Base-by-base conservation (phyloP, 768 basidiomycete species). In the Tricholoma furcatifolium region DNA sequence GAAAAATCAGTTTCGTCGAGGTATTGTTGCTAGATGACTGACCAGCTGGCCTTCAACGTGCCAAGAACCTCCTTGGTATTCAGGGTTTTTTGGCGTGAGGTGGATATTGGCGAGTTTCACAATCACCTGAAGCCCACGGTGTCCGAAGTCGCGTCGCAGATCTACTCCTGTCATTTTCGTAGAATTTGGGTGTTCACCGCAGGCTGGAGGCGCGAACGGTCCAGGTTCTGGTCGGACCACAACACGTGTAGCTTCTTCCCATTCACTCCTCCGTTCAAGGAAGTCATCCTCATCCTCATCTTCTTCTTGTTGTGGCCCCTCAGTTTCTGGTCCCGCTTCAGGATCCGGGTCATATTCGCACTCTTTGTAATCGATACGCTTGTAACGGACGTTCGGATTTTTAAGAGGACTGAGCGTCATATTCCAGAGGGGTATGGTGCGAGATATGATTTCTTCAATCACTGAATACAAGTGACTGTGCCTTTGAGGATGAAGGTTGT, bases 401-500 rank as follows among this genome's bases (percentile, higher is more conserved):
- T 51, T 41, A 9, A 66, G 20, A 4, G 63, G 63, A 6, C 63
- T 54, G 0, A 67, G 51, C 2, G 65, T 60, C 18, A 56, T 24
- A 15, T 72, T 62, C 67, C 70, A 74, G 6, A 72, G 59, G 0
- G 71, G 68, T 38, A 74, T 65, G 23, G 67, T 62, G 7, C 54
- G 51, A 1, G 50, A 36, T 45, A 72, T 67, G 31, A 70, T 35
- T 24, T 62, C 35, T 30, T 67, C 64, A 17, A 72, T 52, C 8
- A 67, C 49, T 10, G 32, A 12, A 52, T 69, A 70, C 10, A 74
- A 65, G 12, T 50, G 23, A 38, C 51, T 51, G 47, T 62, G 57
- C 15, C 53, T 50, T 8, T 52, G 40, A 1, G 74, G 75, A 48
- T 74, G 67, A 14, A 77, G 62, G 38, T 74, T 74, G 52, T 76